Evolutionary conservation across 2,329 filamentous ascomycete species (phyloP).

Genomic region (Fusarium sp.): DNA sequence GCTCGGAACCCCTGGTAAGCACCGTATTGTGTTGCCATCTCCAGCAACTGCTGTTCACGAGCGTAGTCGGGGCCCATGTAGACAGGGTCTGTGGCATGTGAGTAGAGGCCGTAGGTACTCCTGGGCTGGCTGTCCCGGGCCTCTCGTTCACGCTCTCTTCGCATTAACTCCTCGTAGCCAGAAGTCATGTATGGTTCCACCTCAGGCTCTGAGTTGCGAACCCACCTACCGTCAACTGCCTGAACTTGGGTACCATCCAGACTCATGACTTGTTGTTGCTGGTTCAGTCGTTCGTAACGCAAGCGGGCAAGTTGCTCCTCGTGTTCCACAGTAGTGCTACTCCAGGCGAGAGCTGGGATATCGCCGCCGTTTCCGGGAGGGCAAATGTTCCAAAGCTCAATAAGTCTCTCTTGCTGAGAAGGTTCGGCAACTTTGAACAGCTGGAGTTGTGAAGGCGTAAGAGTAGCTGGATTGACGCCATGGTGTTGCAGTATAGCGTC

Average conservation of each 20-base stretch:
- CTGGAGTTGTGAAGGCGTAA: conserved; percentile 80
- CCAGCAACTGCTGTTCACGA: conserved; percentile 62
- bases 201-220: conserved; percentile 54
- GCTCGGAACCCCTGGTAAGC: conserved; percentile 63
- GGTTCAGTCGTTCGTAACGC: conserved; percentile 64
- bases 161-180: conserved; percentile 79
- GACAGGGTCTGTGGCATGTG: conserved; percentile 74
- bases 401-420: conserved; percentile 77
- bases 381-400: conserved; percentile 88
- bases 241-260: conserved; percentile 67
- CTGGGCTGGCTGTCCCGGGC: conserved; percentile 51
- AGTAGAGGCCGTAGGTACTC: conserved; percentile 63
- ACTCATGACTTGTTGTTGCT: conserved; percentile 60
- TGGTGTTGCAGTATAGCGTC: conserved; percentile 72
- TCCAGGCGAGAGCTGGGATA: conserved; percentile 65
- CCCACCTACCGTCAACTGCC: conserved; percentile 65
- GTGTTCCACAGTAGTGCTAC: conserved; percentile 65
- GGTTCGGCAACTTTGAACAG: conserved; percentile 82
- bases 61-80: conserved; percentile 64
- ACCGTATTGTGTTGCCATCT: conserved; percentile 78
- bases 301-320: conserved; percentile 70
- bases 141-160: conserved; percentile 68
- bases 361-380: conserved; percentile 71
- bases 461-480: conserved; percentile 74
- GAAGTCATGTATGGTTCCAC: conserved; percentile 87